A percentile compares a stretch with the other conserved stretches of the same genome.
These are phyloP conservation scores for Oenanthe sinensis DNA, from an alignment of 129 eudicot genomes.

Conservation along the genomic window DNA sequence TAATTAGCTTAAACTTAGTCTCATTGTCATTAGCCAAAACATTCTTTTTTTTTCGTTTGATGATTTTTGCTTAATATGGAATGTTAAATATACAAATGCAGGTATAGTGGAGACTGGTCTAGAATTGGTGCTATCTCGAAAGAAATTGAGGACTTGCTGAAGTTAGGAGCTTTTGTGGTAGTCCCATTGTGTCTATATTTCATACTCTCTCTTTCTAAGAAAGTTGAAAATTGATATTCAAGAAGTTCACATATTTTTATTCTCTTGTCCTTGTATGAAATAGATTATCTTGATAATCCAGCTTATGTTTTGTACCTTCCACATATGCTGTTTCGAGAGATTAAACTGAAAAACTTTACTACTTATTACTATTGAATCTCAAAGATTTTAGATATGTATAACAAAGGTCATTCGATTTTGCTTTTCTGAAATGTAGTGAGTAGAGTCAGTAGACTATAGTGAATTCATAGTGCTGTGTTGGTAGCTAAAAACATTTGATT, in stretches of 20 bases:
- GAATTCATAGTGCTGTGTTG: neutral
- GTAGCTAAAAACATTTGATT: neutral
- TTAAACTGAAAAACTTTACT: neutral
- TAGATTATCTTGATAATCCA: neutral
- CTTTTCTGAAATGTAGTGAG: neutral
- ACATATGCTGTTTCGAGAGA: neutral
- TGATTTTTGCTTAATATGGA: neutral
- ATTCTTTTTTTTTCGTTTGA: neutral
- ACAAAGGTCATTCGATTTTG: neutral
- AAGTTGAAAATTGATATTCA: slow-evolving; percentile 16
- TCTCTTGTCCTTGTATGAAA: neutral
- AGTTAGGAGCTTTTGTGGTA: slow-evolving; percentile 53
- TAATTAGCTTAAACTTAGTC: slow-evolving; percentile 12
- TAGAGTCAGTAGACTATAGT: neutral
- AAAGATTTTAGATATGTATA: neutral
- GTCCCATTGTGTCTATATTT: slow-evolving; percentile 56
- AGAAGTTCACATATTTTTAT: neutral
- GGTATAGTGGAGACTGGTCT: slow-evolving; percentile 99
- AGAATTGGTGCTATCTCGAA: slow-evolving; percentile 76
- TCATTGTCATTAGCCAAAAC: neutral
- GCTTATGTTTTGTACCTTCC: neutral
- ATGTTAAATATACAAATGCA: slow-evolving; percentile 6
- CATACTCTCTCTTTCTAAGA: slow-evolving; percentile 31
- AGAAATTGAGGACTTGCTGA: slow-evolving; percentile 61
- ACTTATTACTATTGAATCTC: neutral